Evolutionary conservation across 805 yeast species (phyloP).

Genomic region (Barnettozyma botsteinii): DNA sequence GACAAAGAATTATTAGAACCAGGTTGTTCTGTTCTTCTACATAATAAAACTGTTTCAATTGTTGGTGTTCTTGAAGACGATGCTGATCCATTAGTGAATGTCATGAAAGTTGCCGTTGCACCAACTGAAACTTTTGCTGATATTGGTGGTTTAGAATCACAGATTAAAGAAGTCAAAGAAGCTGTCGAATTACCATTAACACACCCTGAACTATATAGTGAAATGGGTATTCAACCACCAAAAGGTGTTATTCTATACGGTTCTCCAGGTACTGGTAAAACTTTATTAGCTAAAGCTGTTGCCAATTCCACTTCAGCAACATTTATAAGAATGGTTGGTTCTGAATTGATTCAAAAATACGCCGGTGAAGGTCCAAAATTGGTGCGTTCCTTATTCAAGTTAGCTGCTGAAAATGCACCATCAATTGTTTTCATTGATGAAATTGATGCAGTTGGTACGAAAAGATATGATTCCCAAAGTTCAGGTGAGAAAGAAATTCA

Average conservation of each 20-base stretch:
- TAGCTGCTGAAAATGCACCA: constrained; percentile 96
- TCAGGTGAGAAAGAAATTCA: constrained; percentile 98
- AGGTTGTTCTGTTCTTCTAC: constrained; percentile 91
- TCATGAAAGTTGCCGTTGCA: constrained; percentile 96
- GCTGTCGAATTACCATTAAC: constrained; percentile 93
- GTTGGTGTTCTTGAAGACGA: constrained; percentile 99
- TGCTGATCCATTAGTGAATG: constrained; percentile 95
- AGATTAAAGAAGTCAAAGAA: constrained; percentile 96
- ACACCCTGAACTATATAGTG: constrained; percentile 95
- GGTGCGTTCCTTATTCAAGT: constrained; percentile 89
- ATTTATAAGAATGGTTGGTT: constrained; percentile 91
- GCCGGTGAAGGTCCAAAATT: constrained; percentile 97
- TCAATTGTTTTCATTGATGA: constrained; percentile 98
- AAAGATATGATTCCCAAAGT: constrained; percentile 80
- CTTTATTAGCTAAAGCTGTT: constrained; percentile 92
- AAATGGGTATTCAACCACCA: constrained; percentile 98
- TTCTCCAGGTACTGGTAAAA: constrained; percentile 98
- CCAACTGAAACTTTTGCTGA: constrained; percentile 97
- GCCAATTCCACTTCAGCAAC: constrained; percentile 98
- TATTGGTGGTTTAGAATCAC: constrained; percentile 92
- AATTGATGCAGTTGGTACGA: constrained; percentile 98
- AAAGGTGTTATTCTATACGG: constrained; percentile 97
- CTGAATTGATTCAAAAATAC: constrained; percentile 94
- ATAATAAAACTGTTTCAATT: constrained; percentile 90
- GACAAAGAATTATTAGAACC: constrained; percentile 95